Evolutionary conservation across 345 rosid species (phyloP).

Genomic region (Gossypium stocksii): DNA sequence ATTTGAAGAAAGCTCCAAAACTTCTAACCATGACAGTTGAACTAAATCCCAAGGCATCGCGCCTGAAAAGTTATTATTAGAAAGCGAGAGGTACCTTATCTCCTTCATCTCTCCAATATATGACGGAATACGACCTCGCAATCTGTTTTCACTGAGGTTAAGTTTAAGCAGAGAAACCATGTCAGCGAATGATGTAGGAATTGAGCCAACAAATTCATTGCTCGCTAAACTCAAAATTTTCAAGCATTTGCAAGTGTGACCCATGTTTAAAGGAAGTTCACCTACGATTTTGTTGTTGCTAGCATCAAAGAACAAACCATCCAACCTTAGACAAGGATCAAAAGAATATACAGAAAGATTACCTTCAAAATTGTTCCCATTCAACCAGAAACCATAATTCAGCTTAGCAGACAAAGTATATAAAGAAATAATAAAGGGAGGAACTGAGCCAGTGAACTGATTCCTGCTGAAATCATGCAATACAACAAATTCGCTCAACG

Average conservation of each 20-base stretch:
- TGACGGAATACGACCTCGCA: background rate
- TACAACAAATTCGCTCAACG: background rate
- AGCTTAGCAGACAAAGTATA: background rate
- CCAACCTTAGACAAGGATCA: constrained; percentile 4
- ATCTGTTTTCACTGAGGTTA: constrained; percentile 4
- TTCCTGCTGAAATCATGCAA: constrained; percentile 3
- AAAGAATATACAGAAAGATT: background rate
- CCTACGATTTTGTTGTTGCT: constrained; percentile 4
- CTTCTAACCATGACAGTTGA: constrained; percentile 36
- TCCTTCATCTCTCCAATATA: constrained; percentile 9
- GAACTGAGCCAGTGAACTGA: background rate
- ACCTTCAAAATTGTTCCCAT: constrained; percentile 9
- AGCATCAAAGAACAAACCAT: constrained; percentile 1
- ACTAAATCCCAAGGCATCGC: constrained; percentile 33
- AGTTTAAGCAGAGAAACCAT: background rate
- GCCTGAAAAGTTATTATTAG: constrained; percentile 37
- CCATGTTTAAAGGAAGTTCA: background rate
- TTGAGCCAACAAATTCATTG: background rate
- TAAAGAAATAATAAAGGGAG: background rate
- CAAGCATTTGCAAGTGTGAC: background rate
- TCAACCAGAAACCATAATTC: constrained; percentile 1
- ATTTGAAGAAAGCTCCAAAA: constrained; percentile 46
- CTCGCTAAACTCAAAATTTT: background rate
- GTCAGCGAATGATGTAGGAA: background rate
- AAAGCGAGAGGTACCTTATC: background rate